phyloP scores from a whole-genome alignment of 1,284 basidiomycete genomes.

The Caloboletus firmus region DNA sequence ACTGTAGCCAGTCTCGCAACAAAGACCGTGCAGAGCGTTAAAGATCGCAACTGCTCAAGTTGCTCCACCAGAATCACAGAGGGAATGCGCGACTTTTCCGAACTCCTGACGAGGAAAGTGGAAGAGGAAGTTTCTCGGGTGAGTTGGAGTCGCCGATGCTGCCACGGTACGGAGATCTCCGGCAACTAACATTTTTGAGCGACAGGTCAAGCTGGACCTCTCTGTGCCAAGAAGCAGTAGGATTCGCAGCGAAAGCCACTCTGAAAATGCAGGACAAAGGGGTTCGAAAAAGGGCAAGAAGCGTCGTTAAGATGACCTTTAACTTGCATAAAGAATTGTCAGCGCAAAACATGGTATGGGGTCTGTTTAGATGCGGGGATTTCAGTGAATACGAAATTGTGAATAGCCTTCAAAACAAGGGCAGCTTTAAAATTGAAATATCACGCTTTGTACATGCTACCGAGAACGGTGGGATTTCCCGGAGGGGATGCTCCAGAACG shows the following conservation, averaged over 20 bases:
- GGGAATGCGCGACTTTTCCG: conserved; percentile 19
- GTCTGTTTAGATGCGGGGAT: background rate
- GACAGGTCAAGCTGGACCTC: conserved; percentile 11
- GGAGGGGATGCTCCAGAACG: background rate
- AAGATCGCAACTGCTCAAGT: background rate
- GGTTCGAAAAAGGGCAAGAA: background rate
- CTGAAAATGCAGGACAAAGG: too few relatives aligned
- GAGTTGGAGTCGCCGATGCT: background rate
- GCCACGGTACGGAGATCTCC: background rate
- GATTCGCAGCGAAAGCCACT: too few relatives aligned
- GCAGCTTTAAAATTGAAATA: background rate
- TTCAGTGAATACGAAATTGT: background rate
- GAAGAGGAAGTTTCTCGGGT: conserved; percentile 20
- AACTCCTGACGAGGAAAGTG: conserved; percentile 14
- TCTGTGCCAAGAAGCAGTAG: background rate
- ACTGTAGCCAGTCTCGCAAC: conserved; percentile 10
- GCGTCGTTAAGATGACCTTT: background rate
- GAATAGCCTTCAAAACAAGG: background rate
- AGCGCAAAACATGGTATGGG: background rate
- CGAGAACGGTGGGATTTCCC: background rate
- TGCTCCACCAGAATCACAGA: conserved; percentile 12
- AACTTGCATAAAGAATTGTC: background rate
- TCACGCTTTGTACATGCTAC: background rate
- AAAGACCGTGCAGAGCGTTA: conserved; percentile 2
- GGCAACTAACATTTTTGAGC: background rate